Base-by-base conservation (phyloP, 2,329 filamentous ascomycete species). In the Neofusicoccum cordaticola region DNA sequence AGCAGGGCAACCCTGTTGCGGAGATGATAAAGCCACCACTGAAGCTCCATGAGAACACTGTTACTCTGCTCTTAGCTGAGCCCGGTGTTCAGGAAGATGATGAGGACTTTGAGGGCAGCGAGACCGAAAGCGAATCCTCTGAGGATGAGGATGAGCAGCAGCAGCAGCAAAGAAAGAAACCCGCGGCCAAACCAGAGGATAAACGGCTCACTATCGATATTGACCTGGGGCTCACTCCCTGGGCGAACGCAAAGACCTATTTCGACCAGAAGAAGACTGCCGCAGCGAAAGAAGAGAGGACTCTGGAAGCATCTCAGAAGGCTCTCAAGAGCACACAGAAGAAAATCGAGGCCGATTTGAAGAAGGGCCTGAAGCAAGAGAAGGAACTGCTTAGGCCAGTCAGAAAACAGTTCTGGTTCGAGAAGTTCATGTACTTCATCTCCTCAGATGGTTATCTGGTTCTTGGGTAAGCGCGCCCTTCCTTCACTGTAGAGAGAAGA, bases 381-480 rank as follows among this genome's bases (percentile, higher is more conserved):
- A 97, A 97, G 75, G 89, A 92, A 19, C 82, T 96, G 1, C 80
- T 98, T 9, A 88, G 93, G 51, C 92, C 90, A 0, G 89, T 97
- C 8, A 86, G 95, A 64, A 90, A 88, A 72, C 90, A 89, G 69
- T 86, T 93, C 71, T 99, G 95, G 95, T 99, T 97, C 70, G 95
- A 99, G 73, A 99, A 99, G 77, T 99, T 97, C 71, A 82, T 88
- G 34, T 98, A 92, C 85, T 99, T 99, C 79, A 86, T 98, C 70
- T 97, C 93, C 0, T 96, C 93, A 0, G 95, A 99, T 73, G 93
- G 94, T 4, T 97, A 98, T 74, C 84, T 99, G 5, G 91, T 98
- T 0, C 84, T 99, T 15, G 94, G 88, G 41, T 50, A 27, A 56
- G 42, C 19, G 6, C 4, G 27, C 27, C 27, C 27, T 31, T 6